phyloP scores from a whole-genome alignment of 1,284 basidiomycete species.

The Microstroma glucosiphilum region DNA sequence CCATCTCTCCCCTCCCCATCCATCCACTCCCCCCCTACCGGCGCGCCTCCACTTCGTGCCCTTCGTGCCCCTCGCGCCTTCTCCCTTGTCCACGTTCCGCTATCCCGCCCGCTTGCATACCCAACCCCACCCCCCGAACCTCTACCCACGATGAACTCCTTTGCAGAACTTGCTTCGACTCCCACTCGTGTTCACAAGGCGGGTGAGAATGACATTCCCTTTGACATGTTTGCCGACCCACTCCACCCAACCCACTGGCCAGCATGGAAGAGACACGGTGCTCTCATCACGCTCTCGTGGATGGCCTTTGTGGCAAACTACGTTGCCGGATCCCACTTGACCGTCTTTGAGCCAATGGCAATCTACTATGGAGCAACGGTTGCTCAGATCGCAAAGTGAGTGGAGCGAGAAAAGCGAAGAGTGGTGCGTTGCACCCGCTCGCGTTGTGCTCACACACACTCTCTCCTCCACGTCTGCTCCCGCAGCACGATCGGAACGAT shows the following conservation, averaged over 20 bases:
- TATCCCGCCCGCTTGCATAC: no score
- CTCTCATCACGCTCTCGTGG: background rate
- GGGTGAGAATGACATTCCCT: constrained; percentile 10
- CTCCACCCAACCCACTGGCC: constrained; percentile 1
- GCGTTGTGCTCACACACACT: background rate
- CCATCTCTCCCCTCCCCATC: no score
- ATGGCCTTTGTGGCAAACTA: background rate
- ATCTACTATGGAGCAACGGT: background rate
- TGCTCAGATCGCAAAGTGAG: no score
- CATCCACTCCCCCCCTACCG: no score
- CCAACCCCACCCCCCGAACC: no score
- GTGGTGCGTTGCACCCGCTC: background rate
- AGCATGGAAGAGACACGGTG: background rate
- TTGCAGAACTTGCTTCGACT: no score
- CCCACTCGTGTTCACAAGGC: no score
- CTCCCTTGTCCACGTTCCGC: no score
- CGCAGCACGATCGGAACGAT: constrained; percentile 45
- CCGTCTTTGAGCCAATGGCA: background rate
- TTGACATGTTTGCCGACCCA: background rate
- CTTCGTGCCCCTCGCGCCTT: no score
- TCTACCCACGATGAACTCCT: no score
- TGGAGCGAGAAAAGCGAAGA: background rate
- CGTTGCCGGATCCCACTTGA: background rate
- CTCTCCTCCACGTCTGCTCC: background rate
- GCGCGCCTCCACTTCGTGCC: no score